Evolutionary conservation across 2,329 filamentous ascomycete species (phyloP), one percentile per base, ranked within the genome.

Genomic region (Escovopsis sp.): DNA sequence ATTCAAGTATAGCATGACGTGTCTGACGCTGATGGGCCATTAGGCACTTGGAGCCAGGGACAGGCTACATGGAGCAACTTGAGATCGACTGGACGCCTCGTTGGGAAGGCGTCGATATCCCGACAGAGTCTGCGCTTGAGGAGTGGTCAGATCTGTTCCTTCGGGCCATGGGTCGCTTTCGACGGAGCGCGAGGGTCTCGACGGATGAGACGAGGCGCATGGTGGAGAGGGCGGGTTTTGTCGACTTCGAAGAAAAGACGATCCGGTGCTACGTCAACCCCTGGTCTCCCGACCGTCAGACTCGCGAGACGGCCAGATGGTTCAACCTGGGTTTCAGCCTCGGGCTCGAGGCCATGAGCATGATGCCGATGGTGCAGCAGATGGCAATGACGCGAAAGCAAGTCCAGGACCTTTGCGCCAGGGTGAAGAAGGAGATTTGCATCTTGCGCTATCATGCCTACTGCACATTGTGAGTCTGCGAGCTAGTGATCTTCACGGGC

Each of bases 31-130:
- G n/a, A n/a, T n/a, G n/a, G n/a, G 9, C 13, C 14, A 29, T 28
- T 33, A 85, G 79, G 35, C 82, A 92, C 50, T 66, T 94, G 18
- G 76, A 75, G 46, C 84, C 85, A 2, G 77, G 78, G 2, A 68
- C 63, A 28, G 88, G 87, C 36, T 71, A 68, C 51, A 68, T 94
- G 37, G 87, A 96, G 56, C 85, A 93, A 45, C 72, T 93, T 33
- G 88, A 96, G 53, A 79, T 96, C 36, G 85, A 96, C 55, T 82
- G 82, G 56, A 64, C 70, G 33, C 84, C 85, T 14, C 73, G 73
- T 35, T 80, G 75, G 49, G 78, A 85, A 42, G 74, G 82, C 46
- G 66, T 68, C 26, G 72, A 72, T 1, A 57, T 81, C 12, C 65
- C 70, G 10, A 44, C 57, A 4, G 58, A 72, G 27, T 73, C 77